Conservation (phyloP, 2,329 filamentous ascomycete genomes). For the Alternaria hordeiaustralica region DNA sequence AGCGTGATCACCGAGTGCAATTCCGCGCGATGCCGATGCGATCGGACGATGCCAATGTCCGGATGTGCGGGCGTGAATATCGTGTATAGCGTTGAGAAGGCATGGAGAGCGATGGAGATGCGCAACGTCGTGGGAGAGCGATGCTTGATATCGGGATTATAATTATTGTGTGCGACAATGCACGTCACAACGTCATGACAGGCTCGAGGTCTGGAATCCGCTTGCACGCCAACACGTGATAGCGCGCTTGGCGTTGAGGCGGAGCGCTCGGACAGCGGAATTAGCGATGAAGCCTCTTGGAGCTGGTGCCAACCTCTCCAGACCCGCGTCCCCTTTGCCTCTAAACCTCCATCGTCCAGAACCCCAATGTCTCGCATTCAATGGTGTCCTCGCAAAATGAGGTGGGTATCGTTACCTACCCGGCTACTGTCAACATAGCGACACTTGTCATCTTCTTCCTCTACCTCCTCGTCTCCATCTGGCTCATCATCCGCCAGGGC, state of each 20-base stretch:
- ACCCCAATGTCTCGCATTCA: conserved; percentile 28
- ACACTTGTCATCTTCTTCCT: conserved; percentile 43
- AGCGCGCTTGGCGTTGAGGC: conserved; percentile 12
- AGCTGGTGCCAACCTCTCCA: not conserved
- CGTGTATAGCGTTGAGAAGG: not conserved
- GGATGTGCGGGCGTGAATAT: not conserved
- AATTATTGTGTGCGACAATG: not conserved
- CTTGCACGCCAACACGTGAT: conserved; percentile 9
- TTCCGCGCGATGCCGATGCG: conserved; percentile 1
- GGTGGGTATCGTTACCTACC: conserved; percentile 22
- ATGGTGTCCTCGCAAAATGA: conserved; percentile 20
- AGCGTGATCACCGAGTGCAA: conserved; percentile 1
- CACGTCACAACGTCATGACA: conserved; percentile 3
- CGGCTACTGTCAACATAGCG: conserved; percentile 42
- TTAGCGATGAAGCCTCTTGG: conserved; percentile 7
- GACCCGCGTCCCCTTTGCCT: not conserved
- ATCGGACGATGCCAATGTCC: not conserved
- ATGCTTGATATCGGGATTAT: too few relatives aligned
- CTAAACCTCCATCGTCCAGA: conserved; percentile 1
- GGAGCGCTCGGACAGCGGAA: conserved; percentile 16
- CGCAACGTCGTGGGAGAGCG: too few relatives aligned
- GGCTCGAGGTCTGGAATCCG: not conserved
- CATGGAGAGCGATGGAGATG: not conserved
- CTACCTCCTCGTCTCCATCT: conserved; percentile 38
- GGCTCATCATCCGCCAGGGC: conserved; percentile 39